Conservation (phyloP, 768 basidiomycete species). For the Tylopilus subfusipes region DNA sequence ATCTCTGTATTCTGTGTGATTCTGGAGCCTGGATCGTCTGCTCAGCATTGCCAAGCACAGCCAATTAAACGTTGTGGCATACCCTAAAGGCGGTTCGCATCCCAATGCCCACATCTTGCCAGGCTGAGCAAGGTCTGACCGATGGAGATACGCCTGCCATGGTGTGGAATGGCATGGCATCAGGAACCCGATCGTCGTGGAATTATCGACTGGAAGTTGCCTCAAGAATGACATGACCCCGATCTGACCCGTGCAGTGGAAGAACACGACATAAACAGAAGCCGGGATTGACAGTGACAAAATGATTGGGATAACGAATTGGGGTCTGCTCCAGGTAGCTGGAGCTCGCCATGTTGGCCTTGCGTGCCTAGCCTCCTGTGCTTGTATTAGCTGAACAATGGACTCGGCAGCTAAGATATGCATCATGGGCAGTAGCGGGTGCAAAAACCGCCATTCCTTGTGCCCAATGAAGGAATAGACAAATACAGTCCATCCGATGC, state of each 20-base stretch:
- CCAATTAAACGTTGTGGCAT: conserved; percentile 28
- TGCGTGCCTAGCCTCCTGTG: neutral
- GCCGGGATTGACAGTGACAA: conserved; percentile 56
- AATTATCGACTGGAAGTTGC: conserved; percentile 44
- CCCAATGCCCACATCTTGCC: conserved; percentile 78
- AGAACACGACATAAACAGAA: conserved; percentile 64
- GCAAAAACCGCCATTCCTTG: conserved; percentile 98
- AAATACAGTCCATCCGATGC: conserved; percentile 56
- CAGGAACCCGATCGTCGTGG: conserved; percentile 69
- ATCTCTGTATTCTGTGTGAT: conserved; percentile 60
- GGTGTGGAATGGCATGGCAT: conserved; percentile 99
- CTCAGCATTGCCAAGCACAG: conserved; percentile 6
- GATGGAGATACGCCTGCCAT: conserved; percentile 84
- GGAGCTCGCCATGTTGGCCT: neutral
- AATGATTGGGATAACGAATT: conserved; percentile 35
- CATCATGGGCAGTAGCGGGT: conserved; percentile 82
- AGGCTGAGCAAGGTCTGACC: conserved; percentile 50
- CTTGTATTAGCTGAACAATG: conserved; percentile 47
- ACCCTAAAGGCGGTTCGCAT: conserved; percentile 92
- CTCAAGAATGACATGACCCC: conserved; percentile 68
- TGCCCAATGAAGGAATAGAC: conserved; percentile 83
- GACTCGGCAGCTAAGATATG: conserved; percentile 77
- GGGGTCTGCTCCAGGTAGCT: conserved; percentile 15
- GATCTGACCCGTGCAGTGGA: conserved; percentile 81
- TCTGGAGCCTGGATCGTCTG: conserved; percentile 35